Base-by-base conservation (phyloP, 805 yeast species). In the Wickerhamomyces xylosicus region DNA sequence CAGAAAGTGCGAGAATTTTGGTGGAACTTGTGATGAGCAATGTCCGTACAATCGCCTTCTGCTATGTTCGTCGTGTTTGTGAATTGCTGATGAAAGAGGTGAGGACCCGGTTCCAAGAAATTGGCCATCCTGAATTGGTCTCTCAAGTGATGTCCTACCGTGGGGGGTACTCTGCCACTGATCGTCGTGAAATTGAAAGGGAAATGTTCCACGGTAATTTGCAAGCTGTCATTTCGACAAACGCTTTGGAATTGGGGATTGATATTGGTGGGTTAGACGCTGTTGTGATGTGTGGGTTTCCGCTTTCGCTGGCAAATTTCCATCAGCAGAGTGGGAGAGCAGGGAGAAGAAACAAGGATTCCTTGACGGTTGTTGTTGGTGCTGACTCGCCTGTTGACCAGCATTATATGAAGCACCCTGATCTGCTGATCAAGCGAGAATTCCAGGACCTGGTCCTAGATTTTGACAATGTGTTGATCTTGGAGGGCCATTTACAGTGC, bases 291-390 rank as follows among this genome's bases (percentile, higher is more conserved):
- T 85, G 95, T 52, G 97, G 97, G 0, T 92, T 92, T 46, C 99
- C 99, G 0, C 64, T 77, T 17, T 83, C 95, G 38, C 69, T 87
- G 42, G 79, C 94, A 37, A 86, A 86, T 44, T 74, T 92, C 54
- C 85, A 89, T 49, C 99, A 92, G 59, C 98, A 92, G 54, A 81
- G 92, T 64, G 99, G 99, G 29, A 71, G 99, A 53, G 97, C 96
- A 0, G 99, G 99, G 15, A 69, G 99, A 56, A 76, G 95, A 47
- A 74, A 72, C 38, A 72, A 73, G 39, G 97, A 92, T 36, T 85
- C 96, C 4, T 60, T 92, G 53, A 90, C 96, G 0, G 62, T 92
- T 3, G 76, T 83, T 38, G 85, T 92, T 11, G 92, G 89, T 1
- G 82, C 92, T 29, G 74, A 77, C 19, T 77, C 79, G 14, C 95